Conservation (phyloP, 1,284 basidiomycete species). For the Sutorius eximius region DNA sequence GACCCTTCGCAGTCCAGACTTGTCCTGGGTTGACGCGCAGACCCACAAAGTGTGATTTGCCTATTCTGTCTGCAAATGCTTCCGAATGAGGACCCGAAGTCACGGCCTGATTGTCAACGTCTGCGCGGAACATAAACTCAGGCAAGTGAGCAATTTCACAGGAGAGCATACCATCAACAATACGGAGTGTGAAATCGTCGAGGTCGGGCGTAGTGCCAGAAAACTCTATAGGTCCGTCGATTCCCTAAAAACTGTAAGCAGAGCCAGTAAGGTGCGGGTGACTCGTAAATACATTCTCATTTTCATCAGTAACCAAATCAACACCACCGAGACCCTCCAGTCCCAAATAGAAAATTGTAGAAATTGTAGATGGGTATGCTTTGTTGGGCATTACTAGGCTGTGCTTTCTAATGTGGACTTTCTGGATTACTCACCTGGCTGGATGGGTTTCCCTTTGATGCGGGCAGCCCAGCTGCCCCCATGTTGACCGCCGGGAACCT, state of each 20-base stretch:
- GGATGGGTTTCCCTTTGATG: constrained; percentile 79
- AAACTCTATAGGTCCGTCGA: constrained; percentile 68
- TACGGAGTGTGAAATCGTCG: constrained; percentile 77
- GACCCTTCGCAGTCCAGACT: constrained; percentile 86
- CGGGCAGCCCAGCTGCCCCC: constrained; percentile 91
- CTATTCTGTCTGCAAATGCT: constrained; percentile 62
- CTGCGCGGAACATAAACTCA: constrained; percentile 36
- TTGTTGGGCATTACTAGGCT: constrained; percentile 7
- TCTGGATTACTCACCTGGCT: constrained; percentile 51
- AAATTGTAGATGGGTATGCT: constrained; percentile 62
- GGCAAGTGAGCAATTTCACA: background rate
- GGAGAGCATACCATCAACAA: constrained; percentile 68
- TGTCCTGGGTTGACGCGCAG: constrained; percentile 60
- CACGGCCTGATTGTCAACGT: constrained; percentile 56
- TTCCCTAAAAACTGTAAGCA: constrained; percentile 52
- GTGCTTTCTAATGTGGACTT: background rate
- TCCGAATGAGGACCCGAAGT: constrained; percentile 55
- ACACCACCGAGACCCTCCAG: constrained; percentile 84
- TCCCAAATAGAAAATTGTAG: constrained; percentile 83
- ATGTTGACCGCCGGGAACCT: constrained; percentile 73
- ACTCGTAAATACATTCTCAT: constrained; percentile 59
- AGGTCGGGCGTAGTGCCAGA: constrained; percentile 74
- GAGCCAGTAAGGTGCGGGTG: background rate
- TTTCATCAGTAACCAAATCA: constrained; percentile 74
- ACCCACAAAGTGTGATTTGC: constrained; percentile 75